These are phyloP conservation scores for Trametes versicolor DNA, from an alignment of 1,284 basidiomycete genomes.

Conservation along the genomic window DNA sequence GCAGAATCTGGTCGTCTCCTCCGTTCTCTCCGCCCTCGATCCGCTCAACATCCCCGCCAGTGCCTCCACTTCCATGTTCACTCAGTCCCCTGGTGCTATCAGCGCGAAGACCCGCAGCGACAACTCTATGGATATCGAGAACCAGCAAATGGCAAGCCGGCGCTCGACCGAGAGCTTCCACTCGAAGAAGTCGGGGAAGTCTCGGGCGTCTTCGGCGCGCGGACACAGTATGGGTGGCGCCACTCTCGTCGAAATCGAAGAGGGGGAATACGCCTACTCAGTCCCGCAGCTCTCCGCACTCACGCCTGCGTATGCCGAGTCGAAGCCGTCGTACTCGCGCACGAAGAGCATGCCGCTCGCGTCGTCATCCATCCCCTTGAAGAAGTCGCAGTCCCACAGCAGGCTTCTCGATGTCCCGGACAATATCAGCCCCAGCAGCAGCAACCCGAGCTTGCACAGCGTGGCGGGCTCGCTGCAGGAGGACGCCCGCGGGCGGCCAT, in stretches of 20 bases:
- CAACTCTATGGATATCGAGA: slow-evolving; percentile 32
- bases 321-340: slow-evolving; percentile 45
- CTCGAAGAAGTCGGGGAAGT: slow-evolving; percentile 52
- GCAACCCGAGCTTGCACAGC: slow-evolving; percentile 35
- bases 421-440: slow-evolving; percentile 28
- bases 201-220: slow-evolving; percentile 36
- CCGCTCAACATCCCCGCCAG: slow-evolving; percentile 25
- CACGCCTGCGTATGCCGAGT: slow-evolving; percentile 10
- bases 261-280: slow-evolving; percentile 25
- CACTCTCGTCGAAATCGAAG: slow-evolving; percentile 27
- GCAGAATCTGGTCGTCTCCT: slow-evolving; percentile 30
- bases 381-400: slow-evolving; percentile 47
- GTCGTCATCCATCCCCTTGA: slow-evolving; percentile 45
- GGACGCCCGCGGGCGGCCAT: slow-evolving; percentile 52
- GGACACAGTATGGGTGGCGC: slow-evolving; percentile 35
- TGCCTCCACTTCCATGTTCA: slow-evolving; percentile 18
- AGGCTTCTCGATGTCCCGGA: slow-evolving; percentile 43
- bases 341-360: slow-evolving; percentile 55
- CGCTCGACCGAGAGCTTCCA: slow-evolving; percentile 54
- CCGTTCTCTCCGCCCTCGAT: slow-evolving; percentile 32
- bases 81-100: slow-evolving; percentile 16
- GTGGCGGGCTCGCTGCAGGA: slow-evolving; percentile 36
- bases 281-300: slow-evolving; percentile 24
- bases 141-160: slow-evolving; percentile 24
- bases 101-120: slow-evolving; percentile 34